Evolutionary conservation across 2,329 filamentous ascomycete species (phyloP), one percentile per base, ranked within the genome.

Genomic region (Talaromyces sp.): DNA sequence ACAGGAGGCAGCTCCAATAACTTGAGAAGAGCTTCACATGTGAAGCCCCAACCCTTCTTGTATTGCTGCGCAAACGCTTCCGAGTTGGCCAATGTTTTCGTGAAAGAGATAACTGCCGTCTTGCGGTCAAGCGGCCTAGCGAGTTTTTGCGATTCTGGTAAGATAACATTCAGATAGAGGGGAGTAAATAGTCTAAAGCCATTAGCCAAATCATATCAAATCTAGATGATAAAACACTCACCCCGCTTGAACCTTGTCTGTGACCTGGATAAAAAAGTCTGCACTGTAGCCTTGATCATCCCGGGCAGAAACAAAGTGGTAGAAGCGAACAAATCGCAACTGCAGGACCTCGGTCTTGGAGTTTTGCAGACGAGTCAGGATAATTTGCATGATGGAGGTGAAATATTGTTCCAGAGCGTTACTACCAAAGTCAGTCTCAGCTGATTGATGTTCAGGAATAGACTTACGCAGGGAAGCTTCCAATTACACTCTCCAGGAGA

Each of bases 61-160:
- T 94, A 95, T 67, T 89, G 88, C 64, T 89, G 85, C 0, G 91
- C 90, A 73, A 99, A 98, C 0, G 91, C 88, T 70, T 89, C 83
- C 8, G 92, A 96, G 77, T 96, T 91, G 69, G 92, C 90, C 27
- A 98, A 83, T 1, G 93, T 96, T 81, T 96, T 97, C 41, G 94
- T 94, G 69, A 97, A 89, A 1, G 93, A 97, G 39, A 99, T 87
- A 22, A 97, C 93, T 1, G 94, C 95, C 1, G 90, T 89, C 80
- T 99, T 99, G 72, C 95, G 91, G 75, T 99, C 96, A 37, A 92
- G 84, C 0, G 95, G 93, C 4, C 92, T 88, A 31, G 90, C 89
- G 31, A 99, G 86, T 78, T 96, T 93, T 75, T 94, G 90, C 0
- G 94, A 97, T 66, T 92, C 90, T 0, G 91, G 90, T 8, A 99